Percentiles rank a stretch among this genome's conserved stretches.
Conservation (phyloP, 139 green algal species). For the Astrephomene gubernaculifera region DNA sequence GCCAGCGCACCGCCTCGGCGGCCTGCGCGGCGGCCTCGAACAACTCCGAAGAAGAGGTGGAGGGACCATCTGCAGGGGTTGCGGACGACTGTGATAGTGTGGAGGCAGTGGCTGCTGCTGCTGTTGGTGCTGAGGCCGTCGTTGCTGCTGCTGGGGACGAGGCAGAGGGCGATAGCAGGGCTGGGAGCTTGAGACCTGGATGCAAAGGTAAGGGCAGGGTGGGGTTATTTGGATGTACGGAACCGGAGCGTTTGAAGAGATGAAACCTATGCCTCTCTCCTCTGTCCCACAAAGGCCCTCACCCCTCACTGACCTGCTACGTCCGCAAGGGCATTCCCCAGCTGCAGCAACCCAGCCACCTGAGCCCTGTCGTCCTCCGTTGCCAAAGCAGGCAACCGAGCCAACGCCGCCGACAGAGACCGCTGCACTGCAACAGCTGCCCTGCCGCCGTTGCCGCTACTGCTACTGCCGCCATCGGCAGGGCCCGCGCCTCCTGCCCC, state of each 20-base stretch:
- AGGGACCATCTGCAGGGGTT: too few relatives aligned
- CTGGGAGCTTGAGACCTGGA: constrained; percentile 3
- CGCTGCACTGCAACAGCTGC: constrained; percentile 11
- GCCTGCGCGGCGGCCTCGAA: not conserved
- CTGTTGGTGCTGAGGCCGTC: too few relatives aligned
- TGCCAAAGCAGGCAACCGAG: constrained; percentile 8
- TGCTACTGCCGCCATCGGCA: not conserved
- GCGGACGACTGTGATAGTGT: too few relatives aligned
- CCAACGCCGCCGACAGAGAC: constrained; percentile 17
- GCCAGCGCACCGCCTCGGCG: constrained; percentile 12
- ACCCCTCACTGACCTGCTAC: not conserved
- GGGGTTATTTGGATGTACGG: too few relatives aligned
- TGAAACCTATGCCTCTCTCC: too few relatives aligned
- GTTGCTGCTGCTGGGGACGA: not conserved
- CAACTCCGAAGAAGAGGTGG: not conserved
- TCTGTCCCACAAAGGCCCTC: not conserved
- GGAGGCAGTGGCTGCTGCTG: too few relatives aligned
- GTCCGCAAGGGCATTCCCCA: constrained; percentile 23
- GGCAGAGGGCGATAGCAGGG: not conserved
- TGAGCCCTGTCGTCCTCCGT: constrained; percentile 16
- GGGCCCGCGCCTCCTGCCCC: not conserved
- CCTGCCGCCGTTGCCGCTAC: not conserved
- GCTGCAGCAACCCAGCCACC: constrained; percentile 24
- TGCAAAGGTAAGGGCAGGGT: too few relatives aligned
- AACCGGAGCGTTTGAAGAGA: too few relatives aligned